phyloP scores from a whole-genome alignment of 2,329 filamentous ascomycete genomes.

The Gnomoniopsis sp. region DNA sequence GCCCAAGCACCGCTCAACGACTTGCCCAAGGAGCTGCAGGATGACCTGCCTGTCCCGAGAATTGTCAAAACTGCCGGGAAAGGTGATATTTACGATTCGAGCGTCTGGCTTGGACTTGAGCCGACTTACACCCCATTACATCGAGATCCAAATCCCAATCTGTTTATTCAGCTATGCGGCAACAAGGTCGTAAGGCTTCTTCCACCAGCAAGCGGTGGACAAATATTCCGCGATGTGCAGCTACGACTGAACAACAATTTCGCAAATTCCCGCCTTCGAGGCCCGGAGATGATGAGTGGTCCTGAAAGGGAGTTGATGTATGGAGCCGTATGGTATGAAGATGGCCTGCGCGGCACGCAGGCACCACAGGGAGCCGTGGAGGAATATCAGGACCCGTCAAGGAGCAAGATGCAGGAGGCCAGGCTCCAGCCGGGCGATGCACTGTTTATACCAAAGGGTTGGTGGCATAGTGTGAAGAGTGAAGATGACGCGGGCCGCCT shows the following conservation, averaged over 20 bases:
- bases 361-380: conserved; percentile 20
- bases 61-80: conserved; percentile 62
- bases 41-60: conserved; percentile 66
- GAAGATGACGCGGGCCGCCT: conserved; percentile 39
- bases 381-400: conserved; percentile 19
- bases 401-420: conserved; percentile 42
- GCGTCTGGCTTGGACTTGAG: conserved; percentile 82
- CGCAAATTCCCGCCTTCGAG: conserved; percentile 56
- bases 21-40: conserved; percentile 59
- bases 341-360: not conserved
- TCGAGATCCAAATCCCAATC: conserved; percentile 88
- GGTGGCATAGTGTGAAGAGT: conserved; percentile 83
- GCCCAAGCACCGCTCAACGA: conserved; percentile 74
- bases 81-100: conserved; percentile 83
- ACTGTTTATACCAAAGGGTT: conserved; percentile 76
- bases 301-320: conserved; percentile 65
- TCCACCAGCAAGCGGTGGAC: conserved; percentile 58
- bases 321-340: conserved; percentile 63
- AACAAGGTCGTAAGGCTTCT: conserved; percentile 72
- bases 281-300: conserved; percentile 89
- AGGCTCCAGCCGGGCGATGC: conserved; percentile 63
- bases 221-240: conserved; percentile 57
- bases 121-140: conserved; percentile 90
- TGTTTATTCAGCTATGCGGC: conserved; percentile 80
- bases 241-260: conserved; percentile 29